A percentile compares a stretch with the other conserved stretches of the same genome.
Evolutionary conservation across 495 filamentous ascomycete species (phyloP).

Genomic region (Choiromyces venosus): DNA sequence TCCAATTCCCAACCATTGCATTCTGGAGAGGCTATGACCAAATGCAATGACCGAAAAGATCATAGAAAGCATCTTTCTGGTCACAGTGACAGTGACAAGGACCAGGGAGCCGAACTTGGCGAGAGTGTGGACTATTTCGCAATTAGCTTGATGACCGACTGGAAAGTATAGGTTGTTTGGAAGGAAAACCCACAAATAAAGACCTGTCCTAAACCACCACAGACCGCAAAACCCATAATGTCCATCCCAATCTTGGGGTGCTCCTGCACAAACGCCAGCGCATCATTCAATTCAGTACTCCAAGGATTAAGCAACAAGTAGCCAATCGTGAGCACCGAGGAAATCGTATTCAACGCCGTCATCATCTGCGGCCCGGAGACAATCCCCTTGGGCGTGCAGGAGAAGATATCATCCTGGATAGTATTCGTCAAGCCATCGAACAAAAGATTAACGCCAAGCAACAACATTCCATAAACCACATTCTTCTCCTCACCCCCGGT

Average conservation of each 20-base stretch:
- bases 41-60: constrained; percentile 91
- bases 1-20: constrained; percentile 87
- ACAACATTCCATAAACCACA: constrained; percentile 68
- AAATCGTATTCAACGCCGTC: constrained; percentile 91
- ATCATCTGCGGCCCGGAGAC: constrained; percentile 92
- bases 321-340: constrained; percentile 62
- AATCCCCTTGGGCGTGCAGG: constrained; percentile 31
- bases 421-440: constrained; percentile 95
- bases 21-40: constrained; percentile 73
- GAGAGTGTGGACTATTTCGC: constrained; percentile 70
- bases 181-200: constrained; percentile 69
- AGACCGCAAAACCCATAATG: constrained; percentile 84
- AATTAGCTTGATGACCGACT: constrained; percentile 20
- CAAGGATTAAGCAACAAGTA: constrained; percentile 77
- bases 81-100: constrained; percentile 94
- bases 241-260: constrained; percentile 76
- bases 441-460: constrained; percentile 86
- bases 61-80: constrained; percentile 98
- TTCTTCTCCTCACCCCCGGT: constrained; percentile 51
- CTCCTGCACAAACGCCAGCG: constrained; percentile 69
- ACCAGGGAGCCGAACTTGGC: constrained; percentile 84
- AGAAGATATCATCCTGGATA: constrained; percentile 93
- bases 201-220: constrained; percentile 87
- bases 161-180: not conserved
- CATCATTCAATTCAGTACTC: constrained; percentile 70